phyloP scores from a whole-genome alignment of 768 basidiomycete genomes.

The Terana coerulea region DNA sequence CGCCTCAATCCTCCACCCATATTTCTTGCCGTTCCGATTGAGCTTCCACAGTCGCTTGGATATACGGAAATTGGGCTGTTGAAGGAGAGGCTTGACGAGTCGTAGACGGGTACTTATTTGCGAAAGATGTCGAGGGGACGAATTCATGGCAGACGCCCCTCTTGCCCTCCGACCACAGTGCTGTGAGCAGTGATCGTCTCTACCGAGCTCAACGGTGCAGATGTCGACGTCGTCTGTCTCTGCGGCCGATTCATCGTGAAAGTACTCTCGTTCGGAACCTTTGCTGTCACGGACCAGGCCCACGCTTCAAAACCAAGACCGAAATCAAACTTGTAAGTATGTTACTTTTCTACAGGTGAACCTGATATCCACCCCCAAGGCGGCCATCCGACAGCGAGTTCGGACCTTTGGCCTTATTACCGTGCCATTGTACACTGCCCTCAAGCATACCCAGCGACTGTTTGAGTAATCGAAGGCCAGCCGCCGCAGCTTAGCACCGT shows the following conservation, averaged over 20 bases:
- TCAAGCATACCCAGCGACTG: slow-evolving; percentile 10
- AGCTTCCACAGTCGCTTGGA: not conserved
- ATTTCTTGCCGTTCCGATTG: not conserved
- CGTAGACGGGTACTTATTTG: slow-evolving; percentile 1
- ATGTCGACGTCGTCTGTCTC: slow-evolving; percentile 6
- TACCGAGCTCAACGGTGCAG: slow-evolving; percentile 3
- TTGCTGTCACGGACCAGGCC: too few species aligned
- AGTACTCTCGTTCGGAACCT: not conserved
- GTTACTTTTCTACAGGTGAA: not conserved
- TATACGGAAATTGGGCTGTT: not conserved
- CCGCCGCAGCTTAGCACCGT: not conserved
- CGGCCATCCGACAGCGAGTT: slow-evolving; percentile 10
- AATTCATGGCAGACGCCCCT: slow-evolving; percentile 14
- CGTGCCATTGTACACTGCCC: slow-evolving; percentile 7
- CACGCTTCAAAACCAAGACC: too few species aligned
- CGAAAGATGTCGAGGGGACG: slow-evolving; percentile 1
- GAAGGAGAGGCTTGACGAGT: slow-evolving; percentile 8
- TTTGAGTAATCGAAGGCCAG: slow-evolving; percentile 5
- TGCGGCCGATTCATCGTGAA: slow-evolving; percentile 2
- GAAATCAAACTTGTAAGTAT: slow-evolving; percentile 10
- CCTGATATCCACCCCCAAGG: slow-evolving; percentile 7
- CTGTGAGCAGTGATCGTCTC: slow-evolving; percentile 15
- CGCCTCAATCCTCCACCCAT: slow-evolving; percentile 1
- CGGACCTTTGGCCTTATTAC: slow-evolving; percentile 5
- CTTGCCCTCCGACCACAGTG: slow-evolving; percentile 12